phyloP scores from a whole-genome alignment of 2,329 filamentous ascomycete genomes.

The Gnomoniopsis sp. region DNA sequence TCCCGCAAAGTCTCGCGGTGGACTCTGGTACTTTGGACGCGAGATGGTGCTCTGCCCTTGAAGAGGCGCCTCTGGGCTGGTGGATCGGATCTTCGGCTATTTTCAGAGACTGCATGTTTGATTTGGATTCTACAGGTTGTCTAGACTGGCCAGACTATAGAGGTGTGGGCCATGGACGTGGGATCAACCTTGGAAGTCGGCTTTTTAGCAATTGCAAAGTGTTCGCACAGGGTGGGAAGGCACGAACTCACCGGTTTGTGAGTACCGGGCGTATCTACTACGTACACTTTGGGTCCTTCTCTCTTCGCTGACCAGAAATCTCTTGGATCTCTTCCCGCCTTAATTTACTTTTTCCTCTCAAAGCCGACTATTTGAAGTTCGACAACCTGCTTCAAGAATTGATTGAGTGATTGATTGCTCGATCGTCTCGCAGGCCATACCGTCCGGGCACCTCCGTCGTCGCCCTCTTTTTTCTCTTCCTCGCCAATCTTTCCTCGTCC shows the following conservation, averaged over 20 bases:
- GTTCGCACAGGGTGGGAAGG: not conserved
- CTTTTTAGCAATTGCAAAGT: no score
- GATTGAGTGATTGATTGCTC: not conserved
- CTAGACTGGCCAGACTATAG: no score
- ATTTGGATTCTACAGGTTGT: not conserved
- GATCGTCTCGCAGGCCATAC: not conserved
- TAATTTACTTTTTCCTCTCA: not conserved
- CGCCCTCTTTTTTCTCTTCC: not conserved
- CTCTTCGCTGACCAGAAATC: not conserved
- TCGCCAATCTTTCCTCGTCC: not conserved
- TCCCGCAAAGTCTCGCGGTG: not conserved
- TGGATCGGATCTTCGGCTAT: not conserved
- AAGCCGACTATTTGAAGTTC: not conserved
- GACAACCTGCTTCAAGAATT: no score
- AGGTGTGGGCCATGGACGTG: no score
- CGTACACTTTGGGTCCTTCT: not conserved
- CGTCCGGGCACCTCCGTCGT: not conserved
- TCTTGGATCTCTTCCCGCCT: not conserved
- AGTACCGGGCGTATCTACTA: no score
- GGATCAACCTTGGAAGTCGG: no score
- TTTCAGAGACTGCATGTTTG: slow-evolving; percentile 2
- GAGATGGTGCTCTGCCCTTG: not conserved
- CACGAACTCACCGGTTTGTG: not conserved
- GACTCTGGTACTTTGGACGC: not conserved
- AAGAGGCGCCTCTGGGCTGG: not conserved